These are phyloP conservation scores for Rhodotorula sp. DNA, from an alignment of 1,284 basidiomycete species.

Conservation along the genomic window DNA sequence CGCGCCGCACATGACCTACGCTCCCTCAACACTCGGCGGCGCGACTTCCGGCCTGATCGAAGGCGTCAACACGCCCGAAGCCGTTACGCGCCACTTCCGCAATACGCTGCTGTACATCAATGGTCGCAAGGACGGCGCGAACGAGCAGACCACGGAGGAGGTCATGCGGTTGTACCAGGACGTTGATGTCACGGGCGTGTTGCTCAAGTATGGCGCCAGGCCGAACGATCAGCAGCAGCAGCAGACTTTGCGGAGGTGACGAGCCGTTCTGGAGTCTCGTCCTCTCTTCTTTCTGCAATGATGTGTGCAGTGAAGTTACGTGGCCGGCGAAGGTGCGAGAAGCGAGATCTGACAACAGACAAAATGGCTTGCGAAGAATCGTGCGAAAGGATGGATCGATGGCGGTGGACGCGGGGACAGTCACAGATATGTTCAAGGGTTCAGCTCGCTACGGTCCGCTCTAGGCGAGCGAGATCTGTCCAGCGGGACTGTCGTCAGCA, in stretches of 20 bases:
- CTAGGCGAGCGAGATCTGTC: too few relatives aligned
- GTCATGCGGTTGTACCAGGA: conserved; percentile 24
- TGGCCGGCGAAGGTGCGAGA: too few relatives aligned
- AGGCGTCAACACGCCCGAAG: conserved; percentile 83
- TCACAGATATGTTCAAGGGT: too few relatives aligned
- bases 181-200: conserved; percentile 33
- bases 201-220: conserved; percentile 25
- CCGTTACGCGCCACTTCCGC: conserved; percentile 86
- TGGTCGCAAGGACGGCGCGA: conserved; percentile 58
- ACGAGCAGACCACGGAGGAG: conserved; percentile 19
- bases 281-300: background rate
- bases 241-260: background rate
- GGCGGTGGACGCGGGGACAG: too few relatives aligned
- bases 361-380: too few relatives aligned
- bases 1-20: conserved; percentile 9
- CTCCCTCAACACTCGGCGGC: conserved; percentile 52
- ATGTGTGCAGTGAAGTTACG: too few relatives aligned
- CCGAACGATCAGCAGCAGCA: background rate
- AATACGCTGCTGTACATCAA: conserved; percentile 84
- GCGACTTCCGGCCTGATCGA: conserved; percentile 76
- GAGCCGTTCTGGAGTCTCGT: too few relatives aligned
- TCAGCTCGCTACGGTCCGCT: background rate
- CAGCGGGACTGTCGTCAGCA: too few relatives aligned
- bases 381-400: too few relatives aligned
- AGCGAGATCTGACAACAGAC: too few relatives aligned